Conservation (phyloP, 2,329 filamentous ascomycete genomes). For the Pseudomassariella vexata region DNA sequence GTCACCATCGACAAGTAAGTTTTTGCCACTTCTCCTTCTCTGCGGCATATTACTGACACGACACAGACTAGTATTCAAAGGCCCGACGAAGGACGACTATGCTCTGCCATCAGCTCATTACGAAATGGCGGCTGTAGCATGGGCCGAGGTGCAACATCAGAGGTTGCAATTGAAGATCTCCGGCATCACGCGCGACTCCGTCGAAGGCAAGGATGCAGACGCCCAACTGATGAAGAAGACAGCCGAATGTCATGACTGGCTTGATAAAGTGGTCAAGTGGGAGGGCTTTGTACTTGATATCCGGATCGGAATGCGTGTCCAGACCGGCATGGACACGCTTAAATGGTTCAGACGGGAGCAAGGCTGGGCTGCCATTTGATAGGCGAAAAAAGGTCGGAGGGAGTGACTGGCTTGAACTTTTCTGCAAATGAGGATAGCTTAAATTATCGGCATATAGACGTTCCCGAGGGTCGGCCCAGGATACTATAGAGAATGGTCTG, state of each 20-base stretch:
- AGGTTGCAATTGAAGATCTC: constrained; percentile 17
- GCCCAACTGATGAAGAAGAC: constrained; percentile 41
- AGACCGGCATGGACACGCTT: constrained; percentile 62
- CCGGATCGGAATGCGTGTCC: constrained; percentile 67
- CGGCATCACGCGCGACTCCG: constrained; percentile 2
- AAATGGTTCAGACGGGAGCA: constrained; percentile 37
- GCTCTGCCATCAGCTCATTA: constrained; percentile 71
- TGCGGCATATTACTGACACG: no score
- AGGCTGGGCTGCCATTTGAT: constrained; percentile 15
- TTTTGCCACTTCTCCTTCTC: no score
- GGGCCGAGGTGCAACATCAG: constrained; percentile 58
- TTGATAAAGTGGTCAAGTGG: constrained; percentile 65
- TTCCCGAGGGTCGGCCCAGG: no score
- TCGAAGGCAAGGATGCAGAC: constrained; percentile 22
- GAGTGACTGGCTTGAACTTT: no score
- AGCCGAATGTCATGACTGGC: constrained; percentile 55
- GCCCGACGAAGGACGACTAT: constrained; percentile 62
- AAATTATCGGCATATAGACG: no score
- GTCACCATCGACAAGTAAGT: constrained; percentile 57
- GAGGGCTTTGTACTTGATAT: constrained; percentile 69
- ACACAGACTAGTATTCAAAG: constrained; percentile 48
- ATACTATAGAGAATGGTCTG: no score
- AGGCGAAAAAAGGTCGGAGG: neutral
- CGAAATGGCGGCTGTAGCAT: constrained; percentile 77
- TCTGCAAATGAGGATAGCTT: no score